A percentile compares a stretch with the other conserved stretches of the same genome.
phyloP scores from a whole-genome alignment of 495 filamentous ascomycete species.

The Parachaetomium inaequale region DNA sequence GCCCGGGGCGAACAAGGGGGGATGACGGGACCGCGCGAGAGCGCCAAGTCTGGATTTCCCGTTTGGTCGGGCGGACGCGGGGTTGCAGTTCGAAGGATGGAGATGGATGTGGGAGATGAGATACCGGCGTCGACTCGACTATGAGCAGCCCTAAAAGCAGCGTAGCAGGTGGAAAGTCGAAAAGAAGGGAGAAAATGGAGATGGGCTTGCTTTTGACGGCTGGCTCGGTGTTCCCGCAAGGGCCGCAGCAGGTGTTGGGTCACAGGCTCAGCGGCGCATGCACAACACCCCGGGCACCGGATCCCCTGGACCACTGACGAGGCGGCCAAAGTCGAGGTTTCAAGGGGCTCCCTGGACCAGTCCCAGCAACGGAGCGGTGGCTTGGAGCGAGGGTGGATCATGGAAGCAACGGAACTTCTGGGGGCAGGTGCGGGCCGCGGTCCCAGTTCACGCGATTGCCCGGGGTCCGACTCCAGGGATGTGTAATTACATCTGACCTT shows the following conservation, averaged over 20 bases:
- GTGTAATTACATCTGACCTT: too few relatives aligned
- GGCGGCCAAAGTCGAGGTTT: conserved; percentile 1
- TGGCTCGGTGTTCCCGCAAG: conserved; percentile 17
- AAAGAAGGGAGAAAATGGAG: conserved; percentile 18
- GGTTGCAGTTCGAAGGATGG: neutral
- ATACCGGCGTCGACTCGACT: neutral
- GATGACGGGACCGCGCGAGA: neutral
- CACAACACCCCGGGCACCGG: conserved; percentile 3
- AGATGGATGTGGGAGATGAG: neutral
- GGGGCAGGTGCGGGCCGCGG: conserved; percentile 14
- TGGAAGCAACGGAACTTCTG: conserved; percentile 14
- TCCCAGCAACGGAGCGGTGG: conserved; percentile 18
- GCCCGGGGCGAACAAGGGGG: conserved; percentile 8
- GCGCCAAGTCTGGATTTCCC: neutral
- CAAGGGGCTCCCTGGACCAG: conserved; percentile 8
- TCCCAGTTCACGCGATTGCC: conserved; percentile 5
- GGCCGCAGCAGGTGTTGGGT: conserved; percentile 23
- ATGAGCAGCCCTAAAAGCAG: neutral
- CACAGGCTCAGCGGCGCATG: conserved; percentile 27
- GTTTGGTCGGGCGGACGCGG: neutral
- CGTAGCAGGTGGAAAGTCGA: neutral
- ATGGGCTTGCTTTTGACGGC: conserved; percentile 30
- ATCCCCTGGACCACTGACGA: neutral
- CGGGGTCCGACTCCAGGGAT: neutral
- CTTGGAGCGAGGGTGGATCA: conserved; percentile 15